Conservation (phyloP, 163 green algal genomes). For the Chlamydomonas reinhardtii region DNA sequence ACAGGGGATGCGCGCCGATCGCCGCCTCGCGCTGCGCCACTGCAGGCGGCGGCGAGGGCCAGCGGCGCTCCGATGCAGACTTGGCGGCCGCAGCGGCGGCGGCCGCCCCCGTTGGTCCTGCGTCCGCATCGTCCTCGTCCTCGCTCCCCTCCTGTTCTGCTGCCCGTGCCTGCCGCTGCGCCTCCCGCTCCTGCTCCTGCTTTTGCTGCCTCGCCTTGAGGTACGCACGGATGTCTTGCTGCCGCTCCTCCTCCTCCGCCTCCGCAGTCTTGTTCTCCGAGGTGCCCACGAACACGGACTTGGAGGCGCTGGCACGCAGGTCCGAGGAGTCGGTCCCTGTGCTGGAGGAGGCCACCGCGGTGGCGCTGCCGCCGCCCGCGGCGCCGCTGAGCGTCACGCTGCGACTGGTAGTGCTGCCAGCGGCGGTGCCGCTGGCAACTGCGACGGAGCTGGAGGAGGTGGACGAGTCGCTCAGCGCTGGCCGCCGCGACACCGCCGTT, state of each 20-base stretch:
- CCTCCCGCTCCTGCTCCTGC: neutral
- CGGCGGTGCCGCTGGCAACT: neutral
- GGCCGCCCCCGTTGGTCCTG: no score
- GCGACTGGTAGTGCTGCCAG: neutral
- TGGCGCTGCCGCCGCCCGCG: neutral
- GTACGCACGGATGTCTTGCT: slow-evolving; percentile 34
- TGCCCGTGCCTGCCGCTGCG: neutral
- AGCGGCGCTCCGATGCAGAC: neutral
- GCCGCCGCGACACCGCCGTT: neutral
- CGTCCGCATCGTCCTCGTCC: neutral
- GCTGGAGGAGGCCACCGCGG: neutral
- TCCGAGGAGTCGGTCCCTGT: slow-evolving; percentile 17
- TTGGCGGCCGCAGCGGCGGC: neutral
- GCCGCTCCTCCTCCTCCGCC: slow-evolving; percentile 30
- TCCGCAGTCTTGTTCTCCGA: neutral
- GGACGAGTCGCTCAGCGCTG: no score
- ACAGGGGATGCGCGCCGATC: neutral
- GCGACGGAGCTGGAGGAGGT: neutral
- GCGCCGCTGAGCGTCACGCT: neutral
- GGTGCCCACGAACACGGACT: slow-evolving; percentile 34
- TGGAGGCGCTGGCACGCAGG: slow-evolving; percentile 7
- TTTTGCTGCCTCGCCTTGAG: neutral
- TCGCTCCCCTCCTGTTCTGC: neutral
- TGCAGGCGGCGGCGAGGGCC: slow-evolving; percentile 13
- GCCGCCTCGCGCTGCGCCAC: slow-evolving; percentile 13